A percentile compares a stretch with the other conserved stretches of the same genome.
Evolutionary conservation across 345 rosid genomes (phyloP).

Genomic region (Pistacia integerrima): DNA sequence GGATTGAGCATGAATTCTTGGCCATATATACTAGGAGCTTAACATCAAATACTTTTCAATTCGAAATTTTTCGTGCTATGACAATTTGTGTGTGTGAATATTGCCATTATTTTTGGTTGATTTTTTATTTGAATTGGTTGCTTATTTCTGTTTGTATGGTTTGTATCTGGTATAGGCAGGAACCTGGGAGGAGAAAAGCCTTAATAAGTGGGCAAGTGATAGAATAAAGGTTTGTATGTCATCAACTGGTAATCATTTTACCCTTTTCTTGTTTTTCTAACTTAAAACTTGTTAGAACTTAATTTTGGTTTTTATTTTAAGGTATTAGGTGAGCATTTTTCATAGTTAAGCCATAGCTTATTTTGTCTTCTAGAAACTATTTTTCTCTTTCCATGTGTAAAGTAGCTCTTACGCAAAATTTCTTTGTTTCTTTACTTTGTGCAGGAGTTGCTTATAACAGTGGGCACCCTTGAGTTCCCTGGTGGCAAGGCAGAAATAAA

Average conservation of each 20-base stretch:
- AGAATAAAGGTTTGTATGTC: constrained; percentile 65
- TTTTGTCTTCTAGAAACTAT: background rate
- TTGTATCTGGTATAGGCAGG: constrained; percentile 60
- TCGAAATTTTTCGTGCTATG: background rate
- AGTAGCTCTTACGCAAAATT: background rate
- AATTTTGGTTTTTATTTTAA: too few species aligned
- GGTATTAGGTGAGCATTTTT: too few species aligned
- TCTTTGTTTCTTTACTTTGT: background rate
- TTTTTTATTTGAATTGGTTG: background rate
- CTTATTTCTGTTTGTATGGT: background rate
- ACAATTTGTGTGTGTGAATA: background rate
- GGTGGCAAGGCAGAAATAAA: constrained; percentile 70
- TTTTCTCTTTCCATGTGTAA: background rate
- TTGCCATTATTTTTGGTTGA: background rate
- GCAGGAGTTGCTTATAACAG: constrained; percentile 74
- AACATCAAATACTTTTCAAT: background rate
- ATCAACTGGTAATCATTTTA: background rate
- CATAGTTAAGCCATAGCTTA: background rate
- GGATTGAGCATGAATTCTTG: background rate
- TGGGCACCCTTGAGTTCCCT: constrained; percentile 67
- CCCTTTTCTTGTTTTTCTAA: background rate
- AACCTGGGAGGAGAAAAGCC: constrained; percentile 95
- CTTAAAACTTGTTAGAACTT: too few species aligned
- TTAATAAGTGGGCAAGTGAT: constrained; percentile 77
- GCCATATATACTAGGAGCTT: background rate